Evolutionary conservation across 306 rosid species (phyloP).

Genomic region (Astragalus membranaceus): DNA sequence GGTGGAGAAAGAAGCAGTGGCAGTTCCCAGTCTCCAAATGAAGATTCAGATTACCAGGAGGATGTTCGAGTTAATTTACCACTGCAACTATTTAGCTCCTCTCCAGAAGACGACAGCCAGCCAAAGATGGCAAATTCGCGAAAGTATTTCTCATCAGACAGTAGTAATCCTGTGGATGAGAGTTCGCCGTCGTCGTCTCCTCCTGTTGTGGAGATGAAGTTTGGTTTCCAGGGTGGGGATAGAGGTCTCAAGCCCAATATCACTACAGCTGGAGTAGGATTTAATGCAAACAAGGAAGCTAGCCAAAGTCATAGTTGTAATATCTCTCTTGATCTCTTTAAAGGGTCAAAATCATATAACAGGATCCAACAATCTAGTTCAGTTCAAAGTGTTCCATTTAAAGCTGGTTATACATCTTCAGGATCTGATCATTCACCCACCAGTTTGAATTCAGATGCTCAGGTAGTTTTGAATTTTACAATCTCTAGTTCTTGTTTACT

Average conservation of each 20-base stretch:
- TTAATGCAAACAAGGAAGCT: constrained; percentile 31
- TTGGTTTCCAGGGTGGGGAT: constrained; percentile 49
- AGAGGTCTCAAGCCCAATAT: constrained; percentile 40
- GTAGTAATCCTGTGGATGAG: constrained; percentile 77
- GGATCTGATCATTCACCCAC: constrained; percentile 90
- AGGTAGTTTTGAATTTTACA: constrained; percentile 49
- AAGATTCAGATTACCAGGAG: constrained; percentile 62
- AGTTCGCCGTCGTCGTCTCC: constrained; percentile 80
- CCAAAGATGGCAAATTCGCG: constrained; percentile 48
- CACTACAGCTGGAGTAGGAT: constrained; percentile 26
- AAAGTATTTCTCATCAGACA: constrained; percentile 84
- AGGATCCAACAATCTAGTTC: constrained; percentile 45
- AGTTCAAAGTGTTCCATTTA: constrained; percentile 57
- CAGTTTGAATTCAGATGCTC: constrained; percentile 76
- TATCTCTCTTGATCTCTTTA: constrained; percentile 69
- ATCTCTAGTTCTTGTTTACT: neutral
- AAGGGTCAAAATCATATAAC: constrained; percentile 51
- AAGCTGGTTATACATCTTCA: constrained; percentile 79
- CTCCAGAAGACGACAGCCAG: constrained; percentile 49
- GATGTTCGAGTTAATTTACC: constrained; percentile 57
- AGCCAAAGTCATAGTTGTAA: constrained; percentile 35
- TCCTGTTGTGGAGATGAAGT: constrained; percentile 54
- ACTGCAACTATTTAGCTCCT: constrained; percentile 68
- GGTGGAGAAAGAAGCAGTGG: constrained; percentile 84
- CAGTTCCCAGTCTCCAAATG: constrained; percentile 75